These are phyloP conservation scores for Pluteus cervinus DNA, from an alignment of 768 basidiomycete species.

Conservation along the genomic window DNA sequence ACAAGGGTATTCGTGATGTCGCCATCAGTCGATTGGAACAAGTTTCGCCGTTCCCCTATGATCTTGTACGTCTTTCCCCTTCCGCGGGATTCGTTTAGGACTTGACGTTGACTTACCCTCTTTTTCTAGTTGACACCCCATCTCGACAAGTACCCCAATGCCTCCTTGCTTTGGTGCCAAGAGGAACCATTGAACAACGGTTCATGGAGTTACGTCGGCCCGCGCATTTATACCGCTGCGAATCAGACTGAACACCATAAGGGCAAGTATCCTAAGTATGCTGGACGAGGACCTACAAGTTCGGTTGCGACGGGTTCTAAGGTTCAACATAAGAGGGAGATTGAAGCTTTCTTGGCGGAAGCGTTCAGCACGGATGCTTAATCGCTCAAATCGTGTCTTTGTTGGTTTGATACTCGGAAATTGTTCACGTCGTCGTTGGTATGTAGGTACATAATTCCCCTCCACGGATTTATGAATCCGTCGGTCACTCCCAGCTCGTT, in stretches of 20 bases:
- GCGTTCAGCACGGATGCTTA: no score
- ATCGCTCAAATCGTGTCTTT: no score
- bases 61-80: constrained; percentile 51
- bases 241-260: constrained; percentile 86
- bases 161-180: constrained; percentile 91
- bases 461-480: no score
- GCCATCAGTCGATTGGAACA: constrained; percentile 95
- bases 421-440: no score
- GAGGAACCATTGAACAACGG: constrained; percentile 98
- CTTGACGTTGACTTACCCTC: constrained; percentile 4
- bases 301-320: constrained; percentile 93
- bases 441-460: no score
- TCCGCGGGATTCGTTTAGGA: neutral
- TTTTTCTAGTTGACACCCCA: constrained; percentile 73
- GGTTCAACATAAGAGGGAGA: constrained; percentile 91
- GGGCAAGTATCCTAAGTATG: constrained; percentile 86
- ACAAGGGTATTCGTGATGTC: constrained; percentile 85
- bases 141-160: constrained; percentile 95
- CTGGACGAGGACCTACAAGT: constrained; percentile 87
- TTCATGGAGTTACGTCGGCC: constrained; percentile 94
- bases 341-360: constrained; percentile 61
- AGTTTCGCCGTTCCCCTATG: constrained; percentile 95
- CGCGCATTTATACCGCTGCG: constrained; percentile 90
- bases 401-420: no score
- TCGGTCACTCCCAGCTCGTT: no score